A percentile compares a stretch with the other conserved stretches of the same genome.
These are phyloP conservation scores for Metarhizium brunneum DNA, from an alignment of 2,329 filamentous ascomycete genomes.

Conservation along the genomic window DNA sequence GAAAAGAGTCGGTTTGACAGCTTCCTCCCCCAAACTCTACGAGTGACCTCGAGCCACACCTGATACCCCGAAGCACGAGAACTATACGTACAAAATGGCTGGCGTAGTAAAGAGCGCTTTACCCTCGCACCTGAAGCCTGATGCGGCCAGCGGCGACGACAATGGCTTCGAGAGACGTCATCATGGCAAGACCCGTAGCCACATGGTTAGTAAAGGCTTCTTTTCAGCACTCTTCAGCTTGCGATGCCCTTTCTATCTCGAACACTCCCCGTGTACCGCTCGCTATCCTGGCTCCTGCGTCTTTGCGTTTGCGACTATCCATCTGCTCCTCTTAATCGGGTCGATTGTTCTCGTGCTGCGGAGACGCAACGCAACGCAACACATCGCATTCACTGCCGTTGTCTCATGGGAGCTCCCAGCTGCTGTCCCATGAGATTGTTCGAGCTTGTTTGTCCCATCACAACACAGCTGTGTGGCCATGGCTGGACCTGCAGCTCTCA, in stretches of 20 bases:
- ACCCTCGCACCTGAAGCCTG: slow-evolving; percentile 73
- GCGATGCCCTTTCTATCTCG: no score
- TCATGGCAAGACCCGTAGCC: slow-evolving; percentile 77
- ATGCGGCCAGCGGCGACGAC: slow-evolving; percentile 30
- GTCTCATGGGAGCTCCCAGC: no score
- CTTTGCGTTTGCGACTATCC: not conserved
- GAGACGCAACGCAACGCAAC: not conserved
- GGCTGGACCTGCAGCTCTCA: no score
- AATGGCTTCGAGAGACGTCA: slow-evolving; percentile 53
- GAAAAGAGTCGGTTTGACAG: not conserved
- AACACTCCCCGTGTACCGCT: no score
- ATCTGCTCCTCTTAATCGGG: not conserved
- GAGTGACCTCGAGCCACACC: not conserved
- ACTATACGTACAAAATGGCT: slow-evolving; percentile 47
- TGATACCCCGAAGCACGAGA: not conserved
- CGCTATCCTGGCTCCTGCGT: not conserved
- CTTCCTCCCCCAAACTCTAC: not conserved
- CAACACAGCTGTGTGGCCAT: no score
- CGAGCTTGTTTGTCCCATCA: no score
- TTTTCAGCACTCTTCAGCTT: slow-evolving; percentile 1
- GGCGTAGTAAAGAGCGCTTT: slow-evolving; percentile 64
- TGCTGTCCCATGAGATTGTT: no score
- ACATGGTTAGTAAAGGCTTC: slow-evolving; percentile 57
- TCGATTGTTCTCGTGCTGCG: no score
- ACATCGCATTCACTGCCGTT: not conserved